Evolutionary conservation across 306 rosid species (phyloP), one percentile per base, ranked within the genome.

Genomic region (Sesbania bispinosa): DNA sequence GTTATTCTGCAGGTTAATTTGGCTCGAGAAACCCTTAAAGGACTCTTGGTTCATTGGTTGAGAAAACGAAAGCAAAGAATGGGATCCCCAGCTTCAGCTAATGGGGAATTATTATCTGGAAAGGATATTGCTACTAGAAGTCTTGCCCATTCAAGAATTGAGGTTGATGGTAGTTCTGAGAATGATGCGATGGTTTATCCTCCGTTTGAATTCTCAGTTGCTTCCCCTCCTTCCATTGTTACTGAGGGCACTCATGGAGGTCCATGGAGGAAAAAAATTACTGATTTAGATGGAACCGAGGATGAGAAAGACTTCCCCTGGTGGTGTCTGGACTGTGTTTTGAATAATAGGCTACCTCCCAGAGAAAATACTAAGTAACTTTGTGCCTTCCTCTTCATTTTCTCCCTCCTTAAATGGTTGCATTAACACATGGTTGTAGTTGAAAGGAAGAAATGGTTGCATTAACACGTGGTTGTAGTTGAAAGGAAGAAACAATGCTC

Each of bases 221-320:
- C 69, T 48, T 89, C 95, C 70, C 85, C 96, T 77, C 97, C 99
- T 64, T 95, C 99, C 48, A 82, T 95, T 67, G 85, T 95, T 62
- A 89, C 97, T 0, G 99, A 95, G 92, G 97, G 99, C 66, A 73
- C 85, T 53, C 90, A 95, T 35, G 99, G 99, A 69, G 99, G 96
- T 58, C 97, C 96, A 1, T 95, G 99, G 99, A 89, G 99, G 43
- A 95, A 88, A 86, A 86, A 86, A 75, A 85, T 91, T 75, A 91
- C 96, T 51, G 93, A 88, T 73, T 84, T 95, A 68, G 96, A 91
- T 85, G 99, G 96, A 75, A 82, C 88, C 19, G 97, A 91, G 83
- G 99, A 91, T 71, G 99, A 91, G 70, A 94, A 91, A 79, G 99
- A 91, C 78, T 82, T 95, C 32, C 99, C 99, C n/a, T 86, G 85